Conservation (phyloP, 257 asterid species). For the Salvia miltiorrhiza region DNA sequence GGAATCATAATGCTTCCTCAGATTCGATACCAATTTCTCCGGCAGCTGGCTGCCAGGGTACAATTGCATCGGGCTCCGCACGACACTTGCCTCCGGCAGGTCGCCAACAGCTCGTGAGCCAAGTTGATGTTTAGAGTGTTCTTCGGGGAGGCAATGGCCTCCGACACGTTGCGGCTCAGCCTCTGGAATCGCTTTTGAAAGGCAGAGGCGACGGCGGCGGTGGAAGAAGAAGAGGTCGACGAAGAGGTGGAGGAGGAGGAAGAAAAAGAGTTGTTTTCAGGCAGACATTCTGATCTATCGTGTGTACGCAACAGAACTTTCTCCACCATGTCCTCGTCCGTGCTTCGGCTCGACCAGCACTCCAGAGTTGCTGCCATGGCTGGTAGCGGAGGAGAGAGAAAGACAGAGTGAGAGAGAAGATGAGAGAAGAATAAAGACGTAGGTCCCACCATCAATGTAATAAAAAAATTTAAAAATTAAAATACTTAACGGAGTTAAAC, state of each 20-base stretch:
- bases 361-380: slow-evolving; percentile 92
- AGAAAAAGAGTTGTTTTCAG: slow-evolving; percentile 33
- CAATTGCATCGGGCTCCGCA: slow-evolving; percentile 89
- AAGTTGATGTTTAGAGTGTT: slow-evolving; percentile 76
- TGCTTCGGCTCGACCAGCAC: slow-evolving; percentile 94
- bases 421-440: too few species aligned
- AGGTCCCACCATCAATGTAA: too few species aligned
- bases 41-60: slow-evolving; percentile 98
- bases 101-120: slow-evolving; percentile 48
- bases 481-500: too few species aligned
- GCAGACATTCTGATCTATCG: slow-evolving; percentile 77
- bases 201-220: slow-evolving; percentile 26
- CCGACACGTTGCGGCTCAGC: slow-evolving; percentile 85
- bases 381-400: slow-evolving; percentile 4
- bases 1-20: slow-evolving; percentile 94
- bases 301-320: slow-evolving; percentile 80
- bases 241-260: slow-evolving; percentile 18
- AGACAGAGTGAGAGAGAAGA: neutral
- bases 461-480: too few species aligned
- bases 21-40: slow-evolving; percentile 85
- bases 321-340: slow-evolving; percentile 92
- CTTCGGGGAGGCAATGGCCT: slow-evolving; percentile 85
- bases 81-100: slow-evolving; percentile 74
- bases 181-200: slow-evolving; percentile 79
- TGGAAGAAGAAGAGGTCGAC: too few species aligned